Evolutionary conservation across 2,329 filamentous ascomycete genomes (phyloP).

Genomic region (Trichoderma oligosporum): DNA sequence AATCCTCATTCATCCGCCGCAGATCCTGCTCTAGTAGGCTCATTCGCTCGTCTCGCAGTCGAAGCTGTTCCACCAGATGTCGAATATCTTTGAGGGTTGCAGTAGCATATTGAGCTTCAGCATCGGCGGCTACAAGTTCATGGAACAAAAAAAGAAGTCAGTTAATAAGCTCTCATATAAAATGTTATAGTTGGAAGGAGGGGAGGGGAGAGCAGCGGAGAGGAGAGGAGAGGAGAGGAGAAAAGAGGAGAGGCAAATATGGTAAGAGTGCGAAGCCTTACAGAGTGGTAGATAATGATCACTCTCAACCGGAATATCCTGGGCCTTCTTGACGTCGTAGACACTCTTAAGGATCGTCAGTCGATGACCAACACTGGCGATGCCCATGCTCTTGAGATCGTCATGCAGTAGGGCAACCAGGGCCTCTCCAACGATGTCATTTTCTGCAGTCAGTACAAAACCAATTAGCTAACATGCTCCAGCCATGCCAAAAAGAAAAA

Average conservation of each 20-base stretch:
- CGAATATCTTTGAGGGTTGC: slow-evolving; percentile 93
- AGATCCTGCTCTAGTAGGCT: slow-evolving; percentile 78
- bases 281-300: slow-evolving; percentile 92
- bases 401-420: slow-evolving; percentile 85
- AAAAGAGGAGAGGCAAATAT: background rate
- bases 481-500: background rate
- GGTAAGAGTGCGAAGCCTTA: slow-evolving; percentile 39
- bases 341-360: slow-evolving; percentile 93
- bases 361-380: slow-evolving; percentile 87
- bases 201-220: too few species aligned
- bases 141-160: slow-evolving; percentile 25
- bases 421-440: slow-evolving; percentile 90
- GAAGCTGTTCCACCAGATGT: slow-evolving; percentile 82
- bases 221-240: too few species aligned
- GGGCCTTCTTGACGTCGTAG: slow-evolving; percentile 92
- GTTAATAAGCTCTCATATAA: background rate
- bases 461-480: slow-evolving; percentile 19
- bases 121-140: slow-evolving; percentile 69
- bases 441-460: slow-evolving; percentile 55
- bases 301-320: slow-evolving; percentile 84
- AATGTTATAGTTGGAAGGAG: too few species aligned
- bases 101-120: slow-evolving; percentile 76
- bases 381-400: slow-evolving; percentile 92
- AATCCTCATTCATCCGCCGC: slow-evolving; percentile 80
- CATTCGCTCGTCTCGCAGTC: slow-evolving; percentile 86